These are phyloP conservation scores for Starmerella stellata DNA, from an alignment of 805 yeast species.

Conservation along the genomic window DNA sequence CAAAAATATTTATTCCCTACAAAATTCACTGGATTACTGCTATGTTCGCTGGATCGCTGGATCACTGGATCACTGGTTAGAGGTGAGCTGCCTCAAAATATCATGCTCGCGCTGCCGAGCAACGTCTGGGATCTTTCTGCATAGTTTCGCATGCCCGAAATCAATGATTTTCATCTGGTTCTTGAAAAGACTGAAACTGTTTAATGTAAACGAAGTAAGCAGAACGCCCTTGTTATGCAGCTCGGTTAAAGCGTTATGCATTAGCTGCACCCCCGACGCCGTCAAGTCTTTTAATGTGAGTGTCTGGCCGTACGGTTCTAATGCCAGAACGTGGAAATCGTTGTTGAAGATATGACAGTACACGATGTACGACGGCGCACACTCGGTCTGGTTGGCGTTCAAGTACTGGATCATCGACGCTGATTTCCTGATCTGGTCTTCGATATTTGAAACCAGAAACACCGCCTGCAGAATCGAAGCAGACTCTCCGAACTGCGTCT, in stretches of 20 bases:
- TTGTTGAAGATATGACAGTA: conserved; percentile 13
- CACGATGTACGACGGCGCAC: conserved; percentile 11
- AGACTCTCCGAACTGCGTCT: not conserved
- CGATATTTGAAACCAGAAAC: not conserved
- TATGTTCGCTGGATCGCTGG: not conserved
- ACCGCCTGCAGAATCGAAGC: not conserved
- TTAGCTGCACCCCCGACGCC: conserved; percentile 3
- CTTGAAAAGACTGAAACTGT: conserved; percentile 11
- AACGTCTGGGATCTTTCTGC: conserved; percentile 12
- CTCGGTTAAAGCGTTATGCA: conserved; percentile 10
- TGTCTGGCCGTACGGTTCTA: conserved; percentile 16
- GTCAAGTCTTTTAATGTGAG: conserved; percentile 10
- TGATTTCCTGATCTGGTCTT: conserved; percentile 4
- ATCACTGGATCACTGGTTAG: not conserved
- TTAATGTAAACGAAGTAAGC: not conserved
- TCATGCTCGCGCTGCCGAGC: conserved; percentile 13
- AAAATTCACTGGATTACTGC: no score
- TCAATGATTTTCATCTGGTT: conserved; percentile 10
- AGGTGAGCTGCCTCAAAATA: conserved; percentile 1
- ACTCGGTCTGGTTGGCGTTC: conserved; percentile 1
- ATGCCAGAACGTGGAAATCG: conserved; percentile 14
- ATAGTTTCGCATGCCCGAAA: conserved; percentile 14
- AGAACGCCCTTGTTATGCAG: conserved; percentile 10
- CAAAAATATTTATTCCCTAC: no score
- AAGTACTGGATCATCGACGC: conserved; percentile 17